A percentile compares a stretch with the other conserved stretches of the same genome.
Evolutionary conservation across 257 asterid species (phyloP).

Genomic region (Nicotiana benthamiana): DNA sequence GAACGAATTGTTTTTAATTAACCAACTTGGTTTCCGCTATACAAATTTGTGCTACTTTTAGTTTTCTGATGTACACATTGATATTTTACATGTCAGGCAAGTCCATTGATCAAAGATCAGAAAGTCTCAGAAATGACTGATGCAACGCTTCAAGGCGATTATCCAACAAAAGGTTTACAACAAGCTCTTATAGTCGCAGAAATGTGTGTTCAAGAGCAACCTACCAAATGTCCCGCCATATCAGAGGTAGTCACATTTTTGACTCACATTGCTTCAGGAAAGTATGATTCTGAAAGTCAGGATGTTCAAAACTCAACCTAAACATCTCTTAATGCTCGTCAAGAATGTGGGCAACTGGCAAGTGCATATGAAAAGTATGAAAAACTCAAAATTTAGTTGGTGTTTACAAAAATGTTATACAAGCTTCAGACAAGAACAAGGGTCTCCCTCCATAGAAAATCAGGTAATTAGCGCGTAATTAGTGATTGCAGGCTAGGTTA

Average conservation of each 20-base stretch:
- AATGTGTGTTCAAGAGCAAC: constrained; percentile 82
- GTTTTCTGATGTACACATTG: neutral
- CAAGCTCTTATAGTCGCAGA: constrained; percentile 83
- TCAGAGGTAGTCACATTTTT: constrained; percentile 55
- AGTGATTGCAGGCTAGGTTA: no score
- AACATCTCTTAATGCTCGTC: constrained; percentile 46
- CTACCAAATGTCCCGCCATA: constrained; percentile 53
- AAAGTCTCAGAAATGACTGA: constrained; percentile 63
- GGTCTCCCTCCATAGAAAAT: no score
- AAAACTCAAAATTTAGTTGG: neutral
- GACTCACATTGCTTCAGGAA: constrained; percentile 59
- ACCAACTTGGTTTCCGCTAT: neutral
- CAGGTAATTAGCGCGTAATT: no score
- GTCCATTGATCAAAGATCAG: constrained; percentile 64
- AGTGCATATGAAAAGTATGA: neutral
- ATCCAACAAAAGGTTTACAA: constrained; percentile 61
- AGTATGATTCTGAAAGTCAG: constrained; percentile 35
- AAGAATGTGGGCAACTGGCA: neutral
- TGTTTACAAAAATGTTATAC: no score
- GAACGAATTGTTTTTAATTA: no score
- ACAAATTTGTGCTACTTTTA: neutral
- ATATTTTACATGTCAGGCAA: constrained; percentile 38
- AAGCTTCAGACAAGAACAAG: no score
- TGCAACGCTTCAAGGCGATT: constrained; percentile 66
- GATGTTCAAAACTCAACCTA: constrained; percentile 29